A percentile compares a stretch with the other conserved stretches of the same genome.
Evolutionary conservation across 768 basidiomycete genomes (phyloP).

Genomic region (Mycena leptocephala): DNA sequence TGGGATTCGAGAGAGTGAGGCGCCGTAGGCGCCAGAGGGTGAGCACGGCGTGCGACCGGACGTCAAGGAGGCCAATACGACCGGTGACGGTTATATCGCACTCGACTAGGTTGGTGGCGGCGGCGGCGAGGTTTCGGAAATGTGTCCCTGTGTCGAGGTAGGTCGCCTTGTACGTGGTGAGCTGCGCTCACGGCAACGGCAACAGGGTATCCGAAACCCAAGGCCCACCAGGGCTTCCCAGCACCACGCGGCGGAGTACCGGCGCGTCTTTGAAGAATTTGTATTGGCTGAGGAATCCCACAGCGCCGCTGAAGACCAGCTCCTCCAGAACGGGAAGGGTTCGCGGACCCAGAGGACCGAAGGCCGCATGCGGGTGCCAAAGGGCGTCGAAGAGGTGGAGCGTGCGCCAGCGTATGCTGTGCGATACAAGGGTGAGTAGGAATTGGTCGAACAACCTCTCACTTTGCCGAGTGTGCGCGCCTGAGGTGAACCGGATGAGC

Average conservation of each 20-base stretch:
- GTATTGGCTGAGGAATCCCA: too few species aligned
- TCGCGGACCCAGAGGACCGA: neutral
- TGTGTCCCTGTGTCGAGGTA: neutral
- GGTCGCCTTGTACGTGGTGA: neutral
- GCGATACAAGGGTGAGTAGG: neutral
- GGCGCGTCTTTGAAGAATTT: too few species aligned
- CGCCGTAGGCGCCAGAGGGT: neutral
- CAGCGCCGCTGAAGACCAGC: too few species aligned
- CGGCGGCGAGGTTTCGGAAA: neutral
- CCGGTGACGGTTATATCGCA: slow-evolving; percentile 3
- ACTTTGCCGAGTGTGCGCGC: too few species aligned
- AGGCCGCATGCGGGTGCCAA: neutral
- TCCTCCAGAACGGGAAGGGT: neutral
- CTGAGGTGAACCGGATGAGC: neutral
- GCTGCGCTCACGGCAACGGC: neutral
- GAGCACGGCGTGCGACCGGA: neutral
- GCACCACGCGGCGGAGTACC: neutral
- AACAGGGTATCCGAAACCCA: neutral
- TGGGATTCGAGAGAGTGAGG: neutral
- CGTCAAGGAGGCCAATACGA: too few species aligned
- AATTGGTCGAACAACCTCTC: neutral
- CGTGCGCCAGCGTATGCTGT: slow-evolving; percentile 1
- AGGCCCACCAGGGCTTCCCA: neutral
- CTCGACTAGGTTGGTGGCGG: neutral
- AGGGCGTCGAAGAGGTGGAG: neutral